phyloP scores from a whole-genome alignment of 495 filamentous ascomycete genomes.

The Parathielavia hyrcaniae region DNA sequence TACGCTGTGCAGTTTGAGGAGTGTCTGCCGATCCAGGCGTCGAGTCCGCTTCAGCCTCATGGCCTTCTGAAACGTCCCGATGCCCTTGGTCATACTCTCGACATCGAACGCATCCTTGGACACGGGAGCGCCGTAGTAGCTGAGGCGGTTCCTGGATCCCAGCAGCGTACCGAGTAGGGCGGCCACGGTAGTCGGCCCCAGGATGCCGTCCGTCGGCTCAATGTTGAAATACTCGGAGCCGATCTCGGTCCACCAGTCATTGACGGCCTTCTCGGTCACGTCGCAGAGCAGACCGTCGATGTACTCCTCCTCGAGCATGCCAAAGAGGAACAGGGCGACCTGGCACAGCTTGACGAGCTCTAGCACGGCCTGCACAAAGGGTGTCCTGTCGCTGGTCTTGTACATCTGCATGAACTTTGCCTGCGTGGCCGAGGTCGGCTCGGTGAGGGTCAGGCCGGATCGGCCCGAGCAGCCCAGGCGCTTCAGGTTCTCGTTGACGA shows the following conservation, averaged over 20 bases:
- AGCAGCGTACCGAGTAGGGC: constrained; percentile 81
- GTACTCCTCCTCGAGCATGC: constrained; percentile 79
- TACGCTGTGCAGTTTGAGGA: constrained; percentile 68
- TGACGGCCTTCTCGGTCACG: constrained; percentile 80
- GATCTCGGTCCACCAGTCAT: constrained; percentile 94
- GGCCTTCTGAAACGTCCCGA: constrained; percentile 81
- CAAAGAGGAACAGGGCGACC: constrained; percentile 79
- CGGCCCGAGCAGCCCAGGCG: constrained; percentile 86
- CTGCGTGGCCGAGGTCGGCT: constrained; percentile 69
- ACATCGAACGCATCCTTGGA: constrained; percentile 91
- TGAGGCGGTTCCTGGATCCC: constrained; percentile 82
- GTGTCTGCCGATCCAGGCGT: constrained; percentile 72
- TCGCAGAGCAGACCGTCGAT: constrained; percentile 92
- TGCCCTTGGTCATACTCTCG: constrained; percentile 69
- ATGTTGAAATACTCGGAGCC: constrained; percentile 83
- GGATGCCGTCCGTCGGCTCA: constrained; percentile 84
- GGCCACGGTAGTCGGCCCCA: constrained; percentile 88
- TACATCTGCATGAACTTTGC: constrained; percentile 93
- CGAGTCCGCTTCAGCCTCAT: constrained; percentile 73
- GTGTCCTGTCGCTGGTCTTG: constrained; percentile 72
- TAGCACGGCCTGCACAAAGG: constrained; percentile 67
- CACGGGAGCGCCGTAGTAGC: constrained; percentile 71
- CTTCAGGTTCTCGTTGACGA: constrained; percentile 94
- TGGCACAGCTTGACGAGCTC: constrained; percentile 93
- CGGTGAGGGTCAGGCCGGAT: constrained; percentile 70